Evolutionary conservation across 768 basidiomycete genomes (phyloP), one percentile per base, ranked within the genome.

Genomic region (Porpolomopsis calyptriformis): DNA sequence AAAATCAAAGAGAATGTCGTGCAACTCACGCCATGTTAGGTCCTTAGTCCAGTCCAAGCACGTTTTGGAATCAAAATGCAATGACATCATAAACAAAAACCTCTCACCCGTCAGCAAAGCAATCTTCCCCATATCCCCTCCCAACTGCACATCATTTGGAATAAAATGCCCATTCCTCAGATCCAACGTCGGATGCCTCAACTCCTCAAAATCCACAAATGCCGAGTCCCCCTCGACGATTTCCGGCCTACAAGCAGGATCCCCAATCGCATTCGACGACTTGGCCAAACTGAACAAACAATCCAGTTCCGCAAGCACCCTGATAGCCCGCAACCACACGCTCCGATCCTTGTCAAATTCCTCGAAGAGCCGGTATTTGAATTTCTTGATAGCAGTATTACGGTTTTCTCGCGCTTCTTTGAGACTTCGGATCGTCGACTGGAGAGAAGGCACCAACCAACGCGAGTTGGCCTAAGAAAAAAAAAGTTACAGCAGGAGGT

Each of bases 321-420:
- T 78, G 51, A 92, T 73, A 9, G 82, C 78, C n/a, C 81, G 77
- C 56, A 92, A 64, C 88, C 89, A 94, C 12, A 83, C 64, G 11
- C 75, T 70, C 36, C 87, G 80, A 57, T 93, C 87, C 3, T 72
- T 63, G 59, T 90, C 87, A 55, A 93, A 92, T 62, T 90, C 86
- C 23, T 69, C 74, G 54, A 73, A 94, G 14, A 93, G 66, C 31
- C 81, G 76, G 57, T 69, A 74, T 59, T 83, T 87, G 69, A 97
- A 99, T 8, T 77, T 73, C 60, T 85, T 91, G 64, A 90, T 78
- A 4, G 80, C 79, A 2, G 77, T 73, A 49, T 72, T 85, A 33
- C 85, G 81, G 46, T 79, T 89, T 64, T 99, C 96, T 34, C 89
- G 78, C 2, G 90, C 92, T 65, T 99, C 96, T 64, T 98, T 98